Evolutionary conservation across 306 rosid genomes (phyloP).

Genomic region (Neltuma alba): DNA sequence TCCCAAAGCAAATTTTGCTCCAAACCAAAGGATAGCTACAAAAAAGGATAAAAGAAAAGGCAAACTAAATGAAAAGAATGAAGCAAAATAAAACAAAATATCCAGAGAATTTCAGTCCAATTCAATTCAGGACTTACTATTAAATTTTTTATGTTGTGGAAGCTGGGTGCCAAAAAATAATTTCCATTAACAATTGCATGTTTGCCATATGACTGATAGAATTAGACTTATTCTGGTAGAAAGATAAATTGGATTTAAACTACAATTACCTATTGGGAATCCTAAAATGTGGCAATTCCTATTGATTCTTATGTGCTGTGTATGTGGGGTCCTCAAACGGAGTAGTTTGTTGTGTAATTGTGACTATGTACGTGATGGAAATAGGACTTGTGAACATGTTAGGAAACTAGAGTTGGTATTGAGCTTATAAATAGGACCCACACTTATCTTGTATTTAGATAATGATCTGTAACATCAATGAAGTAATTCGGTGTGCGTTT

Average conservation of each 20-base stretch:
- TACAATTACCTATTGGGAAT: neutral
- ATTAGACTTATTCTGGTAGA: no score
- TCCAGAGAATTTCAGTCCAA: neutral
- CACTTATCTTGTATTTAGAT: no score
- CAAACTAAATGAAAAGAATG: neutral
- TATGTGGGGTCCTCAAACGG: neutral
- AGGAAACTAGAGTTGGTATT: neutral
- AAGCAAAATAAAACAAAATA: neutral
- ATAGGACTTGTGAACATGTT: neutral
- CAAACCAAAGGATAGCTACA: neutral
- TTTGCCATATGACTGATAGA: neutral
- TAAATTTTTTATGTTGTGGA: neutral
- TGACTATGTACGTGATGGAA: neutral
- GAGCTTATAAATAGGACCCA: neutral
- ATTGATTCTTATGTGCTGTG: neutral
- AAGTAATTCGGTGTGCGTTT: neutral
- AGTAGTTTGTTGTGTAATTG: neutral
- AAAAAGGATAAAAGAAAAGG: neutral
- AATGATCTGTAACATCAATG: neutral
- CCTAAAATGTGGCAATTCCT: neutral
- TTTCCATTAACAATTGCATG: neutral
- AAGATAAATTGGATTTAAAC: neutral
- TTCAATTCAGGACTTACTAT: neutral
- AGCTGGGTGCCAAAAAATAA: neutral
- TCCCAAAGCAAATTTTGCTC: slow-evolving; percentile 6